Evolutionary conservation across 352 stramenopile genomes (phyloP), one percentile per base, ranked within the genome.

Genomic region (Halophytophthora batemanensis): DNA sequence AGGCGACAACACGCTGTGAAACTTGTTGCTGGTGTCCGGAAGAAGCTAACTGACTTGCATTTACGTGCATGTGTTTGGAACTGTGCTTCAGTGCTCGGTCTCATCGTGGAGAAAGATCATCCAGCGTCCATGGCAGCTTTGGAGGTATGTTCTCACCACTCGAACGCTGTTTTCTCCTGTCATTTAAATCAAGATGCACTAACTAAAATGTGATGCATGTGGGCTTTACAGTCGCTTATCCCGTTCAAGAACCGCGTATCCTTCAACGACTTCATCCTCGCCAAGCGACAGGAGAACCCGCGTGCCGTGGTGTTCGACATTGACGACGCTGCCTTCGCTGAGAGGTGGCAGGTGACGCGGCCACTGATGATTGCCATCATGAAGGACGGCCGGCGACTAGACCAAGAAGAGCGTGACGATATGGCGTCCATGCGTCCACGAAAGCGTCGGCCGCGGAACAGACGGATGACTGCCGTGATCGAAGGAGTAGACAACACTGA

Each of bases 221-320:
- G 37, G 38, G 8, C 12, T 23, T 8, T 59, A 3, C 29, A 83
- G 59, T 50, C 56, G 3, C 66, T 84, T 18, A 66, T 87, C 17
- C 74, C 77, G 14, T 56, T 56, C 36, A 67, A 71, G 44, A 64
- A 74, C 29, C 74, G 56, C 4, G 50, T 87, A 14, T 33, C 66
- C n/a, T 87, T 87, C 42, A 69, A 84, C 17, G 57, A 74, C 33
- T 84, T 87, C 29, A 76, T 87, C 29, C 28, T 51, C 11, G 47
- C 33, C 17, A 69, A 62, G 19, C 66, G 61, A 3, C 45, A 61
- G 31, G 67, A 71, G 25, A 62, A 39, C 23, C 59, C 56, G 13
- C 68, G 69, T 1, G 39, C 64, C 3, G 61, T 86, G 13, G 34
- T 79, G 12, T 82, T 85, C 21, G 76, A 87, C 31, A 75, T 85